Base-by-base conservation (phyloP, 345 rosid species). In the Populus pruinosa region DNA sequence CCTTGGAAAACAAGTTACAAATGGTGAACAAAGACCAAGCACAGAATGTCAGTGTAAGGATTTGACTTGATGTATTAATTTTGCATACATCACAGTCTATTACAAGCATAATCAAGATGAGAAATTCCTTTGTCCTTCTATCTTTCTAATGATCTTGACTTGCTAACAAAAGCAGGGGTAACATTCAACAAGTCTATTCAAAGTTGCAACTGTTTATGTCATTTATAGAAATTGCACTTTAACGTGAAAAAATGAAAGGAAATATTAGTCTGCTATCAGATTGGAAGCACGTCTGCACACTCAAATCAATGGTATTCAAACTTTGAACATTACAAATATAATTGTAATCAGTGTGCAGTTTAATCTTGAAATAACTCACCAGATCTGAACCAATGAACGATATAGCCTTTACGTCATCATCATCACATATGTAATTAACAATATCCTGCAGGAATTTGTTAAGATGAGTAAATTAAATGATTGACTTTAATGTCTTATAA, bases 321-420 rank as follows among this genome's bases (percentile, higher is more conserved):
- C 23, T 36, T 56, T 21, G 10, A 8, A 36, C 21, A 29, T 14
- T 4, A 31, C 6, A 20, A 13, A 59, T 56, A 55, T n/a, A 72
- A 72, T 3, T 55, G 33, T 27, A 35, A 33, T 41, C 39, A 66
- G 38, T 50, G 56, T 50, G 1, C 56, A 50, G 56, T 50, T 50
- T 50, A 50, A 50, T 50, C 1, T 50, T 23, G 8, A 25, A 65
- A 56, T 72, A 76, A 84, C 96, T 91, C 89, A 95, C 99, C 39
- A 82, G 86, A 82, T 95, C 91, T 0, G 99, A 95, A 80, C 99
- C 99, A 72, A 95, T 98, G 79, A 95, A 95, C 25, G 99, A 95
- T 77, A 95, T 81, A 71, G 98, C 99, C 82, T 83, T 90, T 79
- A 95, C 87, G 71, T 89, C 79, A 0, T 88, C 94, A 66, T 93